These are phyloP conservation scores for Periglandula ipomoeae DNA, from an alignment of 2,329 filamentous ascomycete genomes.

Conservation along the genomic window DNA sequence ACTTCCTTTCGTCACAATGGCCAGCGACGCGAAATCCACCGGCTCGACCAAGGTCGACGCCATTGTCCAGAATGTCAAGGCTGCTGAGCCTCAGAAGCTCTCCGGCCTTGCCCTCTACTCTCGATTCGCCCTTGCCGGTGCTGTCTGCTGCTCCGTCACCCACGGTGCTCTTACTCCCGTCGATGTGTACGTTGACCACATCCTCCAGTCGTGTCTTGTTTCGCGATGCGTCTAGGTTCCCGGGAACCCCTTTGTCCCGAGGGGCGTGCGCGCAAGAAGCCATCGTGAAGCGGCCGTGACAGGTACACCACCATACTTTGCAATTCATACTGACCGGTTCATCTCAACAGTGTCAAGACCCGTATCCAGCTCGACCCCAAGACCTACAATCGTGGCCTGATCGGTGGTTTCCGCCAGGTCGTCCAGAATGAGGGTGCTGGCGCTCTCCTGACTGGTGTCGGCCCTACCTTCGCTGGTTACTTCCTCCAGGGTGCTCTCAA, in stretches of 20 bases:
- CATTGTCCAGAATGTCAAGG: slow-evolving; percentile 32
- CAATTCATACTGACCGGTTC: slow-evolving; percentile 1
- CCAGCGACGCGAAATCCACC: slow-evolving; percentile 26
- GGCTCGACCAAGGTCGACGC: slow-evolving; percentile 36
- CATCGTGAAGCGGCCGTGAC: neutral
- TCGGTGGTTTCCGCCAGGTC: slow-evolving; percentile 82
- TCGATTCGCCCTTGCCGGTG: slow-evolving; percentile 93
- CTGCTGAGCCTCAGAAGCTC: slow-evolving; percentile 32
- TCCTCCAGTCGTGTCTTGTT: too few species aligned
- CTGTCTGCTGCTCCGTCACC: slow-evolving; percentile 95
- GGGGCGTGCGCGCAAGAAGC: neutral
- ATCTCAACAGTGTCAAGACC: slow-evolving; percentile 70
- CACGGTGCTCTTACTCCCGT: slow-evolving; percentile 95
- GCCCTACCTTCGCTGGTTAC: slow-evolving; percentile 81
- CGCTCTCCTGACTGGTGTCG: slow-evolving; percentile 77
- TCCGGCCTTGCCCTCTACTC: slow-evolving; percentile 68
- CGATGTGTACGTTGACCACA: slow-evolving; percentile 86
- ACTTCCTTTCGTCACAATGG: slow-evolving; percentile 30
- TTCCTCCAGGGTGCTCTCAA: slow-evolving; percentile 92
- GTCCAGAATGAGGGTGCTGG: slow-evolving; percentile 75
- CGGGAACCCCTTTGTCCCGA: neutral
- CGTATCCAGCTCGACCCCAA: slow-evolving; percentile 85
- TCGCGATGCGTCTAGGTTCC: too few species aligned
- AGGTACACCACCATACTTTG: neutral
- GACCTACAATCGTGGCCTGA: slow-evolving; percentile 81